Percentiles rank a stretch among this genome's conserved stretches.
These are phyloP conservation scores for Boletellus ananas DNA, from an alignment of 768 basidiomycete species.

Conservation along the genomic window DNA sequence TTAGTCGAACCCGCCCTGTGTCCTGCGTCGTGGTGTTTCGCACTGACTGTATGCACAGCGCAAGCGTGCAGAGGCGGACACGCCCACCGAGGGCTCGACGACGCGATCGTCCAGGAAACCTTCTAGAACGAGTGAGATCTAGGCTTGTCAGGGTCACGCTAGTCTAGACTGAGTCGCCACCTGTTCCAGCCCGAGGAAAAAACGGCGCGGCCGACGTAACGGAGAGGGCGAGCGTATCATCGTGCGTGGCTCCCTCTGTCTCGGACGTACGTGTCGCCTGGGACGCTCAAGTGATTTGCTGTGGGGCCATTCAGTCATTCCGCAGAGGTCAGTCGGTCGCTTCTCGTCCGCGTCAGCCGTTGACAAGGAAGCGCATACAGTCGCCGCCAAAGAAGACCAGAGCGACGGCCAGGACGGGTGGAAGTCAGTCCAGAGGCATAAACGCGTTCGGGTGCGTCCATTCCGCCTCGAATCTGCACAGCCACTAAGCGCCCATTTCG, in stretches of 20 bases:
- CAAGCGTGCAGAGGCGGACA: constrained; percentile 50
- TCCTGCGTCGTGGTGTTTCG: constrained; percentile 8
- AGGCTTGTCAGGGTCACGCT: constrained; percentile 14
- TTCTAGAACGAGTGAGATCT: constrained; percentile 31
- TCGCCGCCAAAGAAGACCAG: constrained; percentile 43
- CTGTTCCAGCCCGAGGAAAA: constrained; percentile 16
- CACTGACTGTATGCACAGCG: constrained; percentile 39
- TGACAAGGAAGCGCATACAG: constrained; percentile 12
- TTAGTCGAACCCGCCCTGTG: constrained; percentile 7
- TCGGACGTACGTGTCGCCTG: neutral
- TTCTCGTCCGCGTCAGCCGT: neutral
- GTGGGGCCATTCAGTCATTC: constrained; percentile 15
- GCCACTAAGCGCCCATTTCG: neutral
- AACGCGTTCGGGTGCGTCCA: constrained; percentile 17
- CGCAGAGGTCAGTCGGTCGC: constrained; percentile 25
- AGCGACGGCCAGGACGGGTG: constrained; percentile 24
- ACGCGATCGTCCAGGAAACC: constrained; percentile 48
- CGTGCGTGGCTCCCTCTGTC: constrained; percentile 23
- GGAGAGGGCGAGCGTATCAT: constrained; percentile 3
- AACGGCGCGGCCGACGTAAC: constrained; percentile 6
- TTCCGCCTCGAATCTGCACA: neutral
- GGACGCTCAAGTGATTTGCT: constrained; percentile 5
- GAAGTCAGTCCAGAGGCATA: constrained; percentile 12
- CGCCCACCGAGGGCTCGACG: constrained; percentile 25
- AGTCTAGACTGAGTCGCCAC: neutral